Conservation (phyloP, 106 monocot genomes). For the Acorus gramineus region DNA sequence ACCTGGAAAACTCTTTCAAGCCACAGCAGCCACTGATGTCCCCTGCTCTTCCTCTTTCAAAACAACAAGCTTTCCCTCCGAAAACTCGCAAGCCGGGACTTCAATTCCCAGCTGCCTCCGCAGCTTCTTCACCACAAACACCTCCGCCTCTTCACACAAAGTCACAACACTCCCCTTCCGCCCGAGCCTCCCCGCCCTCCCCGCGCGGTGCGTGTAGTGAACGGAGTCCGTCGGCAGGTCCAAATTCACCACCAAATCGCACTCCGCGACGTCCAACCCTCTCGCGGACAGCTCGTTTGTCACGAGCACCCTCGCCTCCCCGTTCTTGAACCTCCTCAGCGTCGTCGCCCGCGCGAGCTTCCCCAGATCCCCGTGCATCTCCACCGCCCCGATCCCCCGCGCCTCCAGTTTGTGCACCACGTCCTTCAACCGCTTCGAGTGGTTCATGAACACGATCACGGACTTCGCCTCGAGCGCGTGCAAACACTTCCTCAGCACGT, state of each 20-base stretch:
- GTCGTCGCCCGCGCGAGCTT: slow-evolving; percentile 62
- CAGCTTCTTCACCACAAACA: slow-evolving; percentile 83
- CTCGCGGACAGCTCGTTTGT: slow-evolving; percentile 74
- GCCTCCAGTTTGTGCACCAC: slow-evolving; percentile 91
- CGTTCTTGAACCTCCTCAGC: slow-evolving; percentile 70
- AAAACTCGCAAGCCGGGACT: slow-evolving; percentile 62
- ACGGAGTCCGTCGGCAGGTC: slow-evolving; percentile 90
- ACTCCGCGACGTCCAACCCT: slow-evolving; percentile 87
- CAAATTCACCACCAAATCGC: slow-evolving; percentile 88
- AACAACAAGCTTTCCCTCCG: slow-evolving; percentile 65
- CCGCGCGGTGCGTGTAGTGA: slow-evolving; percentile 93
- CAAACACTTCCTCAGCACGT: slow-evolving; percentile 76
- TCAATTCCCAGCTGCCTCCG: slow-evolving; percentile 49
- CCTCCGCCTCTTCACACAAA: slow-evolving; percentile 67
- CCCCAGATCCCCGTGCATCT: slow-evolving; percentile 84
- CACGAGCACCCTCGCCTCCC: slow-evolving; percentile 57
- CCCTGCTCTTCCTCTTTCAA: slow-evolving; percentile 37
- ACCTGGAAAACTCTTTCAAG: background rate
- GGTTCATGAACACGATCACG: slow-evolving; percentile 87
- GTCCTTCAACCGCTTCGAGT: slow-evolving; percentile 78
- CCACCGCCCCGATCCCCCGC: slow-evolving; percentile 75
- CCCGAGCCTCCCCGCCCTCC: slow-evolving; percentile 83
- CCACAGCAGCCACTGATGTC: slow-evolving; percentile 1
- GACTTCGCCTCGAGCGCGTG: slow-evolving; percentile 75
- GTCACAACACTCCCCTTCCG: slow-evolving; percentile 75